Conservation (phyloP, 768 basidiomycete genomes). For the Hydnum rufescens region DNA sequence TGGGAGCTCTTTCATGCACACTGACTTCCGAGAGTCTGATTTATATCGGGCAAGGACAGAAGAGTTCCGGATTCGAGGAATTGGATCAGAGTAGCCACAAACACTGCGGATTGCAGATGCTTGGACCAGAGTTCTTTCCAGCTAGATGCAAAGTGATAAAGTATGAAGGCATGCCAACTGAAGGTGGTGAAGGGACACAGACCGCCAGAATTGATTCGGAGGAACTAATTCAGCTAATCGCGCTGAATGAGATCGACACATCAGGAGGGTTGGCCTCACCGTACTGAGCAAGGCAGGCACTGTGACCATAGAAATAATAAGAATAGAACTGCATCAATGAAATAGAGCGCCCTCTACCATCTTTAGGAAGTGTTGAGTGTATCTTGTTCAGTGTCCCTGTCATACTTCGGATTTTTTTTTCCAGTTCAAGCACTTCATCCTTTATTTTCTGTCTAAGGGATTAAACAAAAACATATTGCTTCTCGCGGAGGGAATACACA, state of each 20-base stretch:
- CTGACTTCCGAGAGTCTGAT: slow-evolving; percentile 9
- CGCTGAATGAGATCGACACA: slow-evolving; percentile 1
- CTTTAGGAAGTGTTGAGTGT: slow-evolving; percentile 7
- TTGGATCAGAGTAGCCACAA: slow-evolving; percentile 7
- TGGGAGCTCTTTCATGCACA: neutral
- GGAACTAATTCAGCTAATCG: slow-evolving; percentile 5
- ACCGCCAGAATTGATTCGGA: slow-evolving; percentile 11
- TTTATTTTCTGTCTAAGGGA: neutral
- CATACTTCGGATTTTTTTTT: slow-evolving; percentile 8
- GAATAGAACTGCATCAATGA: too few species aligned
- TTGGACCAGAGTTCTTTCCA: slow-evolving; percentile 11
- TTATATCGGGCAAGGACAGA: slow-evolving; percentile 3
- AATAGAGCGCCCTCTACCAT: slow-evolving; percentile 4
- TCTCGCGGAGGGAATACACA: neutral
- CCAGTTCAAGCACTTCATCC: slow-evolving; percentile 7
- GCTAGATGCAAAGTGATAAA: neutral
- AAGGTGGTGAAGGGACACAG: neutral
- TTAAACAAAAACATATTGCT: neutral
- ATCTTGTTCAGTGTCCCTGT: slow-evolving; percentile 9
- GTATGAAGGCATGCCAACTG: neutral
- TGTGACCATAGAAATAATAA: neutral
- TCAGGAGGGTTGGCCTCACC: slow-evolving; percentile 3
- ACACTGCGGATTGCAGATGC: slow-evolving; percentile 7
- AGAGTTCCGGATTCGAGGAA: slow-evolving; percentile 9
- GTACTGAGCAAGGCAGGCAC: slow-evolving; percentile 7